Evolutionary conservation across 73 alveolate genomes (phyloP).

Genomic region (Paramecium pentaurelia): DNA sequence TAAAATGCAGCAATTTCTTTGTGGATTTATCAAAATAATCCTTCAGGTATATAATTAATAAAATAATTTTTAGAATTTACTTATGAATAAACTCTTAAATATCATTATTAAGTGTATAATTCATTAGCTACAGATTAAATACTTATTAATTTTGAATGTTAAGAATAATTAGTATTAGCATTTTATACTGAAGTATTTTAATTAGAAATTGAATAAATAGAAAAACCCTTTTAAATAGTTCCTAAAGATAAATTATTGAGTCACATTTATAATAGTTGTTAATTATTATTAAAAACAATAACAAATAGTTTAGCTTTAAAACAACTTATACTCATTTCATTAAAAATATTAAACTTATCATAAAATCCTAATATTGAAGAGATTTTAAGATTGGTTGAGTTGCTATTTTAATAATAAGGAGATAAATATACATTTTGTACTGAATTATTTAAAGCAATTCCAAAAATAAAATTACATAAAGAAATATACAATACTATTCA

Average conservation of each 20-base stretch:
- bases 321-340: background rate
- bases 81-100: background rate
- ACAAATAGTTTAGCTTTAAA: background rate
- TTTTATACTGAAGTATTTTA: background rate
- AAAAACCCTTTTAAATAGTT: background rate
- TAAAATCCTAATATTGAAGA: background rate
- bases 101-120: background rate
- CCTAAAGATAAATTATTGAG: background rate
- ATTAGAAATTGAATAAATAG: background rate
- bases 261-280: constrained; percentile 31
- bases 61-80: background rate
- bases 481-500: background rate
- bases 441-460: constrained; percentile 26
- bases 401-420: background rate
- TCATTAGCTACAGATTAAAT: background rate
- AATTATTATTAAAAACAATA: background rate
- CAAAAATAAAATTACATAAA: background rate
- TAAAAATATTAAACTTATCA: background rate
- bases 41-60: background rate
- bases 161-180: background rate
- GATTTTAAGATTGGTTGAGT: background rate
- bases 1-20: background rate
- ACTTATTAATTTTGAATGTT: constrained; percentile 4
- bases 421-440: constrained; percentile 27
- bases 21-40: constrained; percentile 1